Evolutionary conservation across 176 grass and related monocot species (phyloP).

Genomic region (Melocanna baccifera): DNA sequence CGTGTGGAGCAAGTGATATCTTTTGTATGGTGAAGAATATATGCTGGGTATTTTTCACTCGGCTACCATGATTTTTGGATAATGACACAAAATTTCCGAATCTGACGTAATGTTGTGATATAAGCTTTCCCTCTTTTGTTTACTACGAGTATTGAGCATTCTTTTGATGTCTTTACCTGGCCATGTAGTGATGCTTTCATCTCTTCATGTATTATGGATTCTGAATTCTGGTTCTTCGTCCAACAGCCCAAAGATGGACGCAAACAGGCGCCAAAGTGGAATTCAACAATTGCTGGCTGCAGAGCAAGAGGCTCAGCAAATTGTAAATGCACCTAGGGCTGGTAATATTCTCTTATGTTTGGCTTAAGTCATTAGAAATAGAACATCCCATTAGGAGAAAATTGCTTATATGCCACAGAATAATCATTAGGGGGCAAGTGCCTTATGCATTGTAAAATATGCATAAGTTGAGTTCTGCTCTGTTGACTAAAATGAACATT

Average conservation of each 20-base stretch:
- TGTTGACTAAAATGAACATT: background rate
- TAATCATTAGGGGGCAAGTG: background rate
- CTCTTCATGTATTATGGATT: background rate
- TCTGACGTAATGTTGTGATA: background rate
- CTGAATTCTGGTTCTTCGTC: background rate
- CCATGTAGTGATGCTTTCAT: background rate
- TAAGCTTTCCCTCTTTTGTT: background rate
- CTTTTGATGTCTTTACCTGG: background rate
- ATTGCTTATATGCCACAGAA: too few species aligned
- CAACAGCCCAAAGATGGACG: slow-evolving; percentile 54
- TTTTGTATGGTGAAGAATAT: background rate
- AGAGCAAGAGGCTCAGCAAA: slow-evolving; percentile 90
- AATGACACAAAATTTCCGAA: background rate
- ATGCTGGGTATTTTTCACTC: background rate
- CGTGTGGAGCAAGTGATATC: background rate
- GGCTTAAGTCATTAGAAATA: background rate
- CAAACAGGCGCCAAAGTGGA: slow-evolving; percentile 67
- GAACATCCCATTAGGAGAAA: background rate
- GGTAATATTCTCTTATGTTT: slow-evolving; percentile 38
- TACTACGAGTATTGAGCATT: background rate
- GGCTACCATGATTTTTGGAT: background rate
- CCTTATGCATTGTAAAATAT: background rate
- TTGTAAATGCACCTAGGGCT: slow-evolving; percentile 64
- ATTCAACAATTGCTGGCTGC: slow-evolving; percentile 91
- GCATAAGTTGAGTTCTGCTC: background rate